phyloP scores from a whole-genome alignment of 2,329 filamentous ascomycete genomes.

The Microdochium trichocladiopsis region DNA sequence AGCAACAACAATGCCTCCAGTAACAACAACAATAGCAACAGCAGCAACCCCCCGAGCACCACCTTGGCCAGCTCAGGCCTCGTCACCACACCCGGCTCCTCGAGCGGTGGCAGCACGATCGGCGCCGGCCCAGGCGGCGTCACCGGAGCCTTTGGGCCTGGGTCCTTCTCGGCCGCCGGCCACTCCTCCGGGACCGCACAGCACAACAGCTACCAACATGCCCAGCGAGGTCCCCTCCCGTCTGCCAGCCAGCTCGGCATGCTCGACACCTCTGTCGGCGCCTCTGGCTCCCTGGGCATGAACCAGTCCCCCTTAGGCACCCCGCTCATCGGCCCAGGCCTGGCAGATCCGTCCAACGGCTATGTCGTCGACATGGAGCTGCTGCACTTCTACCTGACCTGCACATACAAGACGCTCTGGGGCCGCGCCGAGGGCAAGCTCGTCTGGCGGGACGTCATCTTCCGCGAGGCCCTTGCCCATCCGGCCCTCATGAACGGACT shows the following conservation, averaged over 20 bases:
- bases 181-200: background rate
- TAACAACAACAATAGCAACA: background rate
- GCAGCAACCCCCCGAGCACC: background rate
- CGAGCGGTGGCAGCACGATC: background rate
- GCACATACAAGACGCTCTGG: background rate
- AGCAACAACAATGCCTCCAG: background rate
- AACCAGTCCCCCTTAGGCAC: background rate
- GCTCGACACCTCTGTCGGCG: background rate
- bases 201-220: background rate
- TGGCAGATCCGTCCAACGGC: background rate
- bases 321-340: background rate
- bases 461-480: slow-evolving; percentile 6
- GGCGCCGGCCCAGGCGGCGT: background rate
- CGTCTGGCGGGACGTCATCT: slow-evolving; percentile 10
- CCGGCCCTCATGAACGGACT: slow-evolving; percentile 7
- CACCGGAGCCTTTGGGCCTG: background rate
- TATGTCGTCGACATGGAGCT: background rate
- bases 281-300: background rate
- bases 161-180: background rate
- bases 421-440: slow-evolving; percentile 4
- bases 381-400: slow-evolving; percentile 1
- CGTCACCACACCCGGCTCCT: background rate
- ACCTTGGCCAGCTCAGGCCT: background rate
- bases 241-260: background rate
- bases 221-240: background rate